Base-by-base conservation (phyloP, 1,139 yeast species). In the Yamadazyma siamensis region DNA sequence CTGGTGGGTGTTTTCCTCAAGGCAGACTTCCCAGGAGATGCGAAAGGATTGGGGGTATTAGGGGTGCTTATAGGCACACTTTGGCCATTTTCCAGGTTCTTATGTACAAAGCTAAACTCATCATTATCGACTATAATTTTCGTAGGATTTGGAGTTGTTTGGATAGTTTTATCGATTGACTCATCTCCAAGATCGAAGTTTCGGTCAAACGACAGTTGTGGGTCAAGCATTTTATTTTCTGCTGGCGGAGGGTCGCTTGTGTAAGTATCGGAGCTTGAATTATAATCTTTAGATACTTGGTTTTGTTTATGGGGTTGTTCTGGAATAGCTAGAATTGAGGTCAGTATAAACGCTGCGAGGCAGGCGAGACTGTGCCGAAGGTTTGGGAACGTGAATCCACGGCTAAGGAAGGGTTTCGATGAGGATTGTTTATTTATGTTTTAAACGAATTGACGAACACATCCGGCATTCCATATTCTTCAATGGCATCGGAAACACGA, bases 211-310 rank as follows among this genome's bases (percentile, higher is more conserved):
- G 58, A 52, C 35, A 26, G 27, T 21, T 31, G 34, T 13, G 9
- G 21, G 10, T 17, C 13, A 8, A 13, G 23, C 16, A 14, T 21
- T 22, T 25, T 24, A 23, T 18, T 19, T 47, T 20, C 23, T n/a
- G n/a, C n/a, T n/a, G 27, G 27, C 4, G 12, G 46, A 14, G 34
- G 33, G 15, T 65, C 71, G 36, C 67, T 61, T 15, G 62, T 62
- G 30, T 54, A 66, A 7, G 75, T 68, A 32, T 67, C 75, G 4
- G 72, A 60, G 34, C 67, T 59, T 4, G 72, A 65, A 39, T 58
- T 62, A 38, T 60, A 59, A 33, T 56, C 66, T 35, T 52, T 52
- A 29, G 39, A 36, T 18, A n/a, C n/a, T 18, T 18, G 20, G 20
- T 10, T 18, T 8, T 18, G 20, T 18, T 27, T n/a, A n/a, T n/a